Conservation (phyloP, 441 rosid genomes). For the Gossypium davidsonii region DNA sequence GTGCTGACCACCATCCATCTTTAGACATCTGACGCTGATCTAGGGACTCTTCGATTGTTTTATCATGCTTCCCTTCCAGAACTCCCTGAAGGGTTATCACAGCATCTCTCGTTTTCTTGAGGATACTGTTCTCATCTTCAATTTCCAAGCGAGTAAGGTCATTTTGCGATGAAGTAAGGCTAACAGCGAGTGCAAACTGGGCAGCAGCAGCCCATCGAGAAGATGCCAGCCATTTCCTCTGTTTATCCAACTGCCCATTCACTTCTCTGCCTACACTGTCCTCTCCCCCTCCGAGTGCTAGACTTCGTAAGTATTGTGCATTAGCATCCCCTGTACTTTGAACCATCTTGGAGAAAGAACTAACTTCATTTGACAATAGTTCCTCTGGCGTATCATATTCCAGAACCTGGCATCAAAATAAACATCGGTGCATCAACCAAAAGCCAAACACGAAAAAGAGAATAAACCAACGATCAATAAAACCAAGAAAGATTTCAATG, state of each 20-base stretch:
- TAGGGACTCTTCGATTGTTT: constrained; percentile 63
- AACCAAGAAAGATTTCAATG: background rate
- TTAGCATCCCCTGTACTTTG: constrained; percentile 91
- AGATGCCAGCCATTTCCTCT: constrained; percentile 77
- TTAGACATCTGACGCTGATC: constrained; percentile 46
- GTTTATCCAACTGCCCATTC: constrained; percentile 42
- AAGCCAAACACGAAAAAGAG: background rate
- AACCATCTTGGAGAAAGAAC: constrained; percentile 91
- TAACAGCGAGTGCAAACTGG: constrained; percentile 74
- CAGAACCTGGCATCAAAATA: constrained; percentile 48
- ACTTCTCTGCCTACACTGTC: constrained; percentile 30
- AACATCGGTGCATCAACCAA: background rate
- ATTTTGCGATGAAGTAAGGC: constrained; percentile 84
- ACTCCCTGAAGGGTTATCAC: constrained; percentile 74
- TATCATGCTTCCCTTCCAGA: constrained; percentile 80
- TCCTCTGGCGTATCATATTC: constrained; percentile 70
- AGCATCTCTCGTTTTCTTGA: constrained; percentile 83
- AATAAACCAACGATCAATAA: background rate
- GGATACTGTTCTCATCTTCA: constrained; percentile 56
- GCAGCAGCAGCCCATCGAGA: constrained; percentile 98
- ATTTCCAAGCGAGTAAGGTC: constrained; percentile 73
- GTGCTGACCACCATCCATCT: constrained; percentile 95
- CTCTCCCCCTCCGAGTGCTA: constrained; percentile 52
- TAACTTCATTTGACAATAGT: constrained; percentile 53
- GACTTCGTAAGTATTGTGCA: constrained; percentile 73